Base-by-base conservation (phyloP, 2,329 filamentous ascomycete species). In the Fusarium sp. region DNA sequence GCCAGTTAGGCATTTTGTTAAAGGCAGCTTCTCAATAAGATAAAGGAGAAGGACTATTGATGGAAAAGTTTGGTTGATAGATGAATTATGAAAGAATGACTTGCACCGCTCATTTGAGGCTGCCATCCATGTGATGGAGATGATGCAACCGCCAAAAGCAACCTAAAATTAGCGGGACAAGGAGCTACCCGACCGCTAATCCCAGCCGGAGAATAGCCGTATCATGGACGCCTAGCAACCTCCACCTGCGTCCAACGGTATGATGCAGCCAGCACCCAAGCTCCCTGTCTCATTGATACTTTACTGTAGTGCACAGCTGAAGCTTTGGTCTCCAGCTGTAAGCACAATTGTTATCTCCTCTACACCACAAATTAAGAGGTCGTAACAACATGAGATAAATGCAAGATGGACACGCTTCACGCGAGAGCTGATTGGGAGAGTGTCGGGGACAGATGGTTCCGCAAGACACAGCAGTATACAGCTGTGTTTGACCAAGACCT, bases 381-480 rank as follows among this genome's bases (percentile, higher is more conserved):
- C 10, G 30, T 48, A 64, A 47, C 74, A 78, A 59, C 47, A 80
- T 80, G 78, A 77, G 62, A 77, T 78, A 76, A 53, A 69, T 69
- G 59, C 60, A 67, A 69, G 52, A 89, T 90, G 87, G 87, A 89
- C 75, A 81, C 83, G 70, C 82, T 86, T 77, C 86, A 88, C 81
- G 86, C 94, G 77, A 93, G 93, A 75, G 92, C 93, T 76, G 93
- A 95, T 81, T 99, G 96, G 96, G 94, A 97, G 85, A 92, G 89
- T 81, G 90, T 98, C 72, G 96, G 94, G 78, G 92, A 97, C 81
- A 91, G 90, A 77, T 98, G 97, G 86, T 99, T 98, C 84, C 93
- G 95, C 80, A 98, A 97, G 84, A 91, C 93, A 61, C 92, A 95
- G 81, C 89, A 97, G 66, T 99, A 98, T 85, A 94, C 94, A 66